Evolutionary conservation across 495 filamentous ascomycete genomes (phyloP), one percentile per base, ranked within the genome.

Genomic region (Sporormia fimetaria): DNA sequence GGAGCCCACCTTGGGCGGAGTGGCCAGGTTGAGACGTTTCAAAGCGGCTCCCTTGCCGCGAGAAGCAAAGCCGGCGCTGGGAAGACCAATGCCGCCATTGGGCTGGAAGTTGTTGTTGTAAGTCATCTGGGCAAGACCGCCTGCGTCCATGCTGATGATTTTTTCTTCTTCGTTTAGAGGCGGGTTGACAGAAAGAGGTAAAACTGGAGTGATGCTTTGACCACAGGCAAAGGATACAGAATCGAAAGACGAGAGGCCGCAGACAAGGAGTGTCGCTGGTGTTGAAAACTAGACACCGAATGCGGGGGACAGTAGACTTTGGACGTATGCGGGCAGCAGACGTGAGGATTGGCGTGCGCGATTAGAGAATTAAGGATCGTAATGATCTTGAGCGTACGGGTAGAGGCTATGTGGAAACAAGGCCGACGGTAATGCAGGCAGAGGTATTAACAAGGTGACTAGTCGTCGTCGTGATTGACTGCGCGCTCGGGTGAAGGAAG

Each of bases 101-200:
- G 74, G 68, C 52, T 68, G 67, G 59, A 75, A 80, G 50, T 52
- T 56, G 67, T n/a, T n/a, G 25, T 82, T 80, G 73, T 88, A 92
- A 63, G 84, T 81, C 92, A 98, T 96, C 71, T 94, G 90, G 87
- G 88, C 81, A 72, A 94, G 84, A 87, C 87, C 86, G 74, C 87
- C 90, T 74, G 87, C 77, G 87, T 94, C 81, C 77, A 94, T 90
- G 73, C 81, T 86, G 82, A 78, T 68, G 42, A 47, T 69, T 44
- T 51, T 17, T 15, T 38, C 21, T 36, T 26, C 21, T 47, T 33
- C 16, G 15, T 23, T 15, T 27, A 42, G 16, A 12, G 21, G 24
- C 14, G 4, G 15, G 37, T 29, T 17, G 27, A 33, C 20, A 30
- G 16, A 18, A 42, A 42, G 24, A 31, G 31, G 37, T 52, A 42